phyloP scores from a whole-genome alignment of 495 filamentous ascomycete species.

The Aspergillus cristatus region DNA sequence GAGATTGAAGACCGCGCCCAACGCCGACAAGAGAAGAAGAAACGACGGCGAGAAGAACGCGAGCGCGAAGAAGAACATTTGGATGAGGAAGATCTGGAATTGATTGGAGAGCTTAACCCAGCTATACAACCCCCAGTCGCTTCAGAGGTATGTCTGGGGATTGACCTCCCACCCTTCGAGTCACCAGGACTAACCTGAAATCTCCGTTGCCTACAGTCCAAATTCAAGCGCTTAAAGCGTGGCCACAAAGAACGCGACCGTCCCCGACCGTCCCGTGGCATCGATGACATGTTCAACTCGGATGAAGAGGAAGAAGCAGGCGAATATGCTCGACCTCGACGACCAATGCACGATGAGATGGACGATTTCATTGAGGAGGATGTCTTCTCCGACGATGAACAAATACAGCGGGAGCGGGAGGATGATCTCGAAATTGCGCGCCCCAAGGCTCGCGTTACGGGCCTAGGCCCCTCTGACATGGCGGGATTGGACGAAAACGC shows the following conservation, averaged over 20 bases:
- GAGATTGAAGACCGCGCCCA: conserved; percentile 58
- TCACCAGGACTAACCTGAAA: neutral
- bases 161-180: neutral
- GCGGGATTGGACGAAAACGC: conserved; percentile 83
- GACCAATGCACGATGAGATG: conserved; percentile 70
- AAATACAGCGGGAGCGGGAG: conserved; percentile 59
- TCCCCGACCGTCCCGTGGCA: conserved; percentile 52
- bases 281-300: conserved; percentile 81
- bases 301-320: conserved; percentile 77
- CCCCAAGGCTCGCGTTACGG: conserved; percentile 48
- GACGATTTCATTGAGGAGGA: conserved; percentile 98
- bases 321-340: conserved; percentile 49
- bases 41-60: conserved; percentile 59
- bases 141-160: conserved; percentile 47
- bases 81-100: conserved; percentile 92
- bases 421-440: conserved; percentile 84
- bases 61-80: conserved; percentile 82
- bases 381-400: conserved; percentile 79
- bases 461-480: conserved; percentile 52
- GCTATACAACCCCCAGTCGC: conserved; percentile 55
- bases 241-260: conserved; percentile 69
- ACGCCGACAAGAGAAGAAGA: conserved; percentile 55
- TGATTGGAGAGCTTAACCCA: conserved; percentile 73
- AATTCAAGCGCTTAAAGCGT: conserved; percentile 92
- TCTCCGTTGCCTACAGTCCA: conserved; percentile 46